Evolutionary conservation across 306 rosid genomes (phyloP).

Genomic region (Dryas octopetala): DNA sequence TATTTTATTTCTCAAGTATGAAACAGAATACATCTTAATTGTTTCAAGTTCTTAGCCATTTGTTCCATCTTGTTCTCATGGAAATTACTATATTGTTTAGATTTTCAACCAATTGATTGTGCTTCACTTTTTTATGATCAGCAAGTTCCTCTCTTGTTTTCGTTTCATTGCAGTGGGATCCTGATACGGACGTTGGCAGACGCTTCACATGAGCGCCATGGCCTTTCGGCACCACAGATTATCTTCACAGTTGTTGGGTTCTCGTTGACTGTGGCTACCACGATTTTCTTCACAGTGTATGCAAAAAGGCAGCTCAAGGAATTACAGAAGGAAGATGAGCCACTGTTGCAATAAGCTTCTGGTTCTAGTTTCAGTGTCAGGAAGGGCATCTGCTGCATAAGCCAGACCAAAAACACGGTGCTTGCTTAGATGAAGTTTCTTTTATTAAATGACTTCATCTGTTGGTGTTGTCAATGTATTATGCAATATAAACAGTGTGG

Average conservation of each 20-base stretch:
- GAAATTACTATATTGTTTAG: not conserved
- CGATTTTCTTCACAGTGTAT: conserved; percentile 61
- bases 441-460: conserved; percentile 37
- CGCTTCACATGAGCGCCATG: conserved; percentile 50
- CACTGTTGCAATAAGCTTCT: conserved; percentile 45
- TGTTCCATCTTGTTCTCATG: not conserved
- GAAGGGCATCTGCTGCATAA: conserved; percentile 3
- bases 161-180: conserved; percentile 61
- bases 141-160: not conserved
- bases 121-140: not conserved
- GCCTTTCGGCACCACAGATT: conserved; percentile 59
- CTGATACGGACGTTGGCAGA: conserved; percentile 70
- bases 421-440: conserved; percentile 41
- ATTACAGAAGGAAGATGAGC: conserved; percentile 50
- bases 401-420: conserved; percentile 7
- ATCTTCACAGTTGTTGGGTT: conserved; percentile 58
- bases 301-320: conserved; percentile 59
- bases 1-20: not conserved
- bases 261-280: conserved; percentile 50
- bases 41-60: not conserved
- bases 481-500: conserved; percentile 18
- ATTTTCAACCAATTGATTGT: not conserved
- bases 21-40: not conserved
- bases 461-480: conserved; percentile 27
- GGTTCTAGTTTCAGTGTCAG: conserved; percentile 18